phyloP scores from a whole-genome alignment of 352 stramenopile genomes.

The Phytophthora nicotianae region DNA sequence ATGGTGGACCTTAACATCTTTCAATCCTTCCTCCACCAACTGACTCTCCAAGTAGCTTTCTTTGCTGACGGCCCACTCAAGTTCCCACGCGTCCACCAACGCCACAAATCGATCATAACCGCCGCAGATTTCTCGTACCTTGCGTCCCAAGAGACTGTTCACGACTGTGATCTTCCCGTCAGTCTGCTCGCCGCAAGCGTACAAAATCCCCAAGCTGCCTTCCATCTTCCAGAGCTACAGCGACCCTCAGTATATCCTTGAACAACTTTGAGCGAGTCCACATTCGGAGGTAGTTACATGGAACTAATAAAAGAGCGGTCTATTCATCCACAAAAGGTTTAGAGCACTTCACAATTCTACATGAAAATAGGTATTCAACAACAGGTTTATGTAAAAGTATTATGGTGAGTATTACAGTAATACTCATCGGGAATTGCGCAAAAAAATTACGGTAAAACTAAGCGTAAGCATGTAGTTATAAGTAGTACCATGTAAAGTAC shows the following conservation, averaged over 20 bases:
- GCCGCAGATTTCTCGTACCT: slow-evolving; percentile 59
- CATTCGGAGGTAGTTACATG: background rate
- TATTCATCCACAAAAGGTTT: too few species aligned
- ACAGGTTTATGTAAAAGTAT: too few species aligned
- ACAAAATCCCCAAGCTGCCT: slow-evolving; percentile 15
- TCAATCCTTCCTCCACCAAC: slow-evolving; percentile 36
- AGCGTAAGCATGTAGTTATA: too few species aligned
- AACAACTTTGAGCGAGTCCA: background rate
- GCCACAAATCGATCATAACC: slow-evolving; percentile 54
- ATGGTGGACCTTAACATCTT: slow-evolving; percentile 60
- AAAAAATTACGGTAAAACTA: too few species aligned
- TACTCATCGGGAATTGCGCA: too few species aligned
- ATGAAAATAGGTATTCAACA: too few species aligned
- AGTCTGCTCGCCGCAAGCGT: slow-evolving; percentile 49
- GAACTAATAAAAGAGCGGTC: too few species aligned
- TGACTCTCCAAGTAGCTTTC: slow-evolving; percentile 36
- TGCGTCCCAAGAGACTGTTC: slow-evolving; percentile 47
- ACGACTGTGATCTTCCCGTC: slow-evolving; percentile 29
- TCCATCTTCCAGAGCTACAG: background rate
- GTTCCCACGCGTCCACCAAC: slow-evolving; percentile 54
- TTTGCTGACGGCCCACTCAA: slow-evolving; percentile 43
- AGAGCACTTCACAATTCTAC: too few species aligned
- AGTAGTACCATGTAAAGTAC: too few species aligned
- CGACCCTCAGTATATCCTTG: background rate
- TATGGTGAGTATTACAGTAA: too few species aligned